Evolutionary conservation across 1,139 yeast genomes (phyloP).

Genomic region (Diutina mesorugosa): DNA sequence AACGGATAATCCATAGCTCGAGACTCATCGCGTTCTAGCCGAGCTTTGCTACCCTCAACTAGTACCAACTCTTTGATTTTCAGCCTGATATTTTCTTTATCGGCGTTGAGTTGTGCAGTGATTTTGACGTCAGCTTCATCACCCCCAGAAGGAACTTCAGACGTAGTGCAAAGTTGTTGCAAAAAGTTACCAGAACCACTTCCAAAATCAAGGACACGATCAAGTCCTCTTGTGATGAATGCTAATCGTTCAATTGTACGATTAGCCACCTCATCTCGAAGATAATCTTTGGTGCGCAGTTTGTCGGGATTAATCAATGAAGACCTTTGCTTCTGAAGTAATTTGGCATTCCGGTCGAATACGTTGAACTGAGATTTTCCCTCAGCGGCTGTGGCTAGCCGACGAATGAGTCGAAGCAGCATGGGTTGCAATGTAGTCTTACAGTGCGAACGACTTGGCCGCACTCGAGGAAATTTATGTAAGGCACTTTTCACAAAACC

Average conservation of each 20-base stretch:
- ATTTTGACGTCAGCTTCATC: conserved; percentile 18
- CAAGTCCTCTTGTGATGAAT: conserved; percentile 55
- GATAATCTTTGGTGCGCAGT: conserved; percentile 57
- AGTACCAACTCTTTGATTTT: conserved; percentile 47
- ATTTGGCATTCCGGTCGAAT: conserved; percentile 53
- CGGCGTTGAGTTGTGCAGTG: conserved; percentile 32
- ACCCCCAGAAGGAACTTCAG: conserved; percentile 14
- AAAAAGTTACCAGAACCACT: conserved; percentile 55
- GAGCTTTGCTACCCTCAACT: conserved; percentile 50
- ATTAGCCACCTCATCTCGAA: conserved; percentile 61
- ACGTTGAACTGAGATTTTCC: conserved; percentile 29
- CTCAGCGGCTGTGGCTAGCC: conserved; percentile 14
- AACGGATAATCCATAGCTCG: conserved; percentile 24
- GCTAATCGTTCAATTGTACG: conserved; percentile 68
- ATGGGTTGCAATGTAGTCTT: background rate
- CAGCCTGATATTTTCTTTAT: conserved; percentile 34
- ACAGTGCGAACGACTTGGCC: background rate
- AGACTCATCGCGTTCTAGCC: conserved; percentile 38
- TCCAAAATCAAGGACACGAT: conserved; percentile 57
- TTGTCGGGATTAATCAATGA: conserved; percentile 20
- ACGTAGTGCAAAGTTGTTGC: conserved; percentile 20
- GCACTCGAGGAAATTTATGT: background rate
- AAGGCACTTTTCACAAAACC: background rate
- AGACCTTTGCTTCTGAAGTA: conserved; percentile 45
- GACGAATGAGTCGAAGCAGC: conserved; percentile 5